Evolutionary conservation across 2,329 filamentous ascomycete species (phyloP), one percentile per base, ranked within the genome.

Genomic region (Drechslerella stenobrocha): DNA sequence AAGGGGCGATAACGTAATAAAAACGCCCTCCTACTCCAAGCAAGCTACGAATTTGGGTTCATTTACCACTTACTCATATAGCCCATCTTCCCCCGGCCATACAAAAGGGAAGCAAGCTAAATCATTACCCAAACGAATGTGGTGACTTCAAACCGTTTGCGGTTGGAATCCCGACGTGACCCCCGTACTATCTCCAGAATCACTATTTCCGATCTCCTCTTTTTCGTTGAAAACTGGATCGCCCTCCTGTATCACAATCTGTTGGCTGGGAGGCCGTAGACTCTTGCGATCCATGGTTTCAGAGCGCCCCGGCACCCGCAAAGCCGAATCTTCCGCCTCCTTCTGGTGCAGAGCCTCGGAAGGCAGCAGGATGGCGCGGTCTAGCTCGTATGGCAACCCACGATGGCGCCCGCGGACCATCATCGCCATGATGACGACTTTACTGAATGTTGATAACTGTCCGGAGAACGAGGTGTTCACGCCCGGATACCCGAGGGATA

Each of bases 391-490:
- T 0, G 85, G 85, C 2, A 88, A 77, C 55, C 85, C 85, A 74
- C 85, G 83, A 73, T 87, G 85, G 1, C 85, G 82, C 3, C 85
- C 85, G 75, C 85, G 84, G 58, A 87, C 82, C 77, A 86, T 82
- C 84, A 87, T 86, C 26, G 83, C 83, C 60, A 87, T 81, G 53
- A 87, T 83, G 70, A 87, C 81, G 1, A 88, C 80, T 73, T 87
- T 88, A 9, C 72, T 87, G 4, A 95, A 77, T 0, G 86, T 81
- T 9, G 81, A 84, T 76, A 98, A 96, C 72, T 96, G 84, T 0
- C 83, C 87, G 28, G 84, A 90, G 71, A 98, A 90, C 0, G 88
- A 90, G 0, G 90, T 82, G 76, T 96, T 88, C 75, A 85, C 81
- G 18, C 78, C 79, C 0, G 87, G 81, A 69, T 92, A 96, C 3